Conservation (phyloP, 495 filamentous ascomycete genomes). For the Mycothermus thermophilus region DNA sequence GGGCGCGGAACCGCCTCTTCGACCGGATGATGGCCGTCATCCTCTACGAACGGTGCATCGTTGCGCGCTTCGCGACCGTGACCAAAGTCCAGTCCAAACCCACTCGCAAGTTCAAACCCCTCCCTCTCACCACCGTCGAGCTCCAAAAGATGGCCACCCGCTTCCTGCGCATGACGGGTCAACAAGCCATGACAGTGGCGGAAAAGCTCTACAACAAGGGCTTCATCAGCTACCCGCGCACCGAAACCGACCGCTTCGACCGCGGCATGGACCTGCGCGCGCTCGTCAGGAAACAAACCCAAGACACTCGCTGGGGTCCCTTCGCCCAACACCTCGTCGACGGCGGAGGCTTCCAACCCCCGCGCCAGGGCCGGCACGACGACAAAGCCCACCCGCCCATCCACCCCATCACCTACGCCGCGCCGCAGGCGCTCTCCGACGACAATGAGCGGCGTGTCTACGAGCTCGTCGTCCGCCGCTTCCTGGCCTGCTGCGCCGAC, state of each 20-base stretch:
- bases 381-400: constrained; percentile 97
- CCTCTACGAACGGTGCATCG: constrained; percentile 72
- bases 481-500: constrained; percentile 91
- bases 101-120: constrained; percentile 83
- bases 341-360: constrained; percentile 67
- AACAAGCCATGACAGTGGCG: constrained; percentile 76
- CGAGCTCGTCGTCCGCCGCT: constrained; percentile 87
- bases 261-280: constrained; percentile 71
- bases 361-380: constrained; percentile 71
- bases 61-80: constrained; percentile 64
- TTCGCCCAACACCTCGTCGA: constrained; percentile 70
- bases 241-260: constrained; percentile 94
- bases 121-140: constrained; percentile 94
- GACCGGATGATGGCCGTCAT: constrained; percentile 70
- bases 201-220: constrained; percentile 88
- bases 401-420: constrained; percentile 74
- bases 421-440: constrained; percentile 44
- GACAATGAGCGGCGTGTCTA: constrained; percentile 65
- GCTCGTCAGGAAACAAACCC: constrained; percentile 72
- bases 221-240: constrained; percentile 93
- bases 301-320: constrained; percentile 59
- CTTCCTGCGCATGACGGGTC: constrained; percentile 73
- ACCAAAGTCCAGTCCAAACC: constrained; percentile 75
- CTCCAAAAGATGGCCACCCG: constrained; percentile 90
- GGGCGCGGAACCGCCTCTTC: constrained; percentile 73